Evolutionary conservation across 495 filamentous ascomycete genomes (phyloP), one percentile per base, ranked within the genome.

Genomic region (Ascodesmis nigricans): DNA sequence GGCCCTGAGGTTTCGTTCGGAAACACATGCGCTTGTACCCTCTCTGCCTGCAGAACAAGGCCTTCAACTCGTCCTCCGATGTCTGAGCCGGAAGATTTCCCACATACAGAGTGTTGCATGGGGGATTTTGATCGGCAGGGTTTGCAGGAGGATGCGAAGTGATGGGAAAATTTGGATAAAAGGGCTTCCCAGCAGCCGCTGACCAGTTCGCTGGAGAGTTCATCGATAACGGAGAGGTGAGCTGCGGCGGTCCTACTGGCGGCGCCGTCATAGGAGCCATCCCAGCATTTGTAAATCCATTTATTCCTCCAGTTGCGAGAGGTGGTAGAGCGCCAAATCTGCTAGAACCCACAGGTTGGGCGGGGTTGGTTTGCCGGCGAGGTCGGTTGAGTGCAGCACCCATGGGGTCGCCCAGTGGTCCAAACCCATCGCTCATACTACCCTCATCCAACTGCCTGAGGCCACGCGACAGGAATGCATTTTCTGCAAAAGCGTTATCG

Each of bases 41-140:
- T 21, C 83, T 78, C 45, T 90, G 78, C 54, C 84, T 87, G 27
- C 74, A 81, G 50, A 97, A 97, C 53, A 95, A 66, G 9, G 76
- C 74, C 55, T 95, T 97, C 29, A 97, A 64, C 52, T 97, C 87
- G 46, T 97, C 90, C 49, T 97, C 87, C 0, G 79, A 87, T 0
- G 87, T 91, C 49, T 92, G 79, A 29, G 82, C 71, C 0, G 87
- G 87, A 25, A 97, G 64, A 48, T 97, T 97, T 14, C 87, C 87
- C 19, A 97, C 90, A 49, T 97, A 95, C 14, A 97, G 63, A 2
- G 87, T 97, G 54, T 97, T 97, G 62, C 90, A 97, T 5, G 87
- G 87, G 1, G 87, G 90, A 52, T 95, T 93, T 55, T 92, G 75
- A 47, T 97, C 90, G 19, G 87, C 87, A 3, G 84, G 87, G 45